These are phyloP conservation scores for Sugiyamaella valdiviana DNA, from an alignment of 805 yeast species.

Conservation along the genomic window DNA sequence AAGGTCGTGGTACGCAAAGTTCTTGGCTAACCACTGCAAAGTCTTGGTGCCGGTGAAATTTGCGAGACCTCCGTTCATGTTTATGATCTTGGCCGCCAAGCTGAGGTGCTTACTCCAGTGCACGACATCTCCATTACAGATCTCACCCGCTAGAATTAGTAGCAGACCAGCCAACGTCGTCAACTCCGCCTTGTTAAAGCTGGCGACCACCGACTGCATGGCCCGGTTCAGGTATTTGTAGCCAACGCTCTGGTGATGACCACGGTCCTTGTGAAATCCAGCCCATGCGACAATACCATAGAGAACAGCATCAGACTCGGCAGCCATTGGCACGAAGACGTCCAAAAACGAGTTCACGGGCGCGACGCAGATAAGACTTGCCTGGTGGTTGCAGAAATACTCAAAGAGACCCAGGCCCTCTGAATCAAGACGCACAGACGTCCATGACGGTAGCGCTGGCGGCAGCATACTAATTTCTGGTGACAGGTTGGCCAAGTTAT, in stretches of 20 bases:
- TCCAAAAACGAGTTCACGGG: constrained; percentile 49
- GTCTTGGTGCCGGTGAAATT: constrained; percentile 48
- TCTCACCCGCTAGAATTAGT: constrained; percentile 71
- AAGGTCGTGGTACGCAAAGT: constrained; percentile 76
- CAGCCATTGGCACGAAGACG: constrained; percentile 49
- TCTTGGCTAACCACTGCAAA: constrained; percentile 65
- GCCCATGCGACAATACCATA: constrained; percentile 57
- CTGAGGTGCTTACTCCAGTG: constrained; percentile 65
- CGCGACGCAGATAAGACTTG: constrained; percentile 42
- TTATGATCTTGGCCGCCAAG: constrained; percentile 59
- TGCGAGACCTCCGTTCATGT: constrained; percentile 54
- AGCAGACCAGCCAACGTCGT: constrained; percentile 57
- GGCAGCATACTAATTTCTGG: constrained; percentile 1
- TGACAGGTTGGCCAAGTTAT: background rate
- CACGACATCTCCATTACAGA: constrained; percentile 73
- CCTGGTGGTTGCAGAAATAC: constrained; percentile 39
- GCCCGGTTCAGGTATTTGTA: constrained; percentile 23
- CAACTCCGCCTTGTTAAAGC: constrained; percentile 20
- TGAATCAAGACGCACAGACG: constrained; percentile 34
- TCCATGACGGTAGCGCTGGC: constrained; percentile 1
- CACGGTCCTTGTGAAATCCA: constrained; percentile 29
- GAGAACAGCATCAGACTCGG: constrained; percentile 43
- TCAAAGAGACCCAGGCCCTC: constrained; percentile 42
- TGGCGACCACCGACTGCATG: constrained; percentile 16
- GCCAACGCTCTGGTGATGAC: constrained; percentile 27